Conservation (phyloP, 2,329 filamentous ascomycete species). For the Sporothrix sp. region DNA sequence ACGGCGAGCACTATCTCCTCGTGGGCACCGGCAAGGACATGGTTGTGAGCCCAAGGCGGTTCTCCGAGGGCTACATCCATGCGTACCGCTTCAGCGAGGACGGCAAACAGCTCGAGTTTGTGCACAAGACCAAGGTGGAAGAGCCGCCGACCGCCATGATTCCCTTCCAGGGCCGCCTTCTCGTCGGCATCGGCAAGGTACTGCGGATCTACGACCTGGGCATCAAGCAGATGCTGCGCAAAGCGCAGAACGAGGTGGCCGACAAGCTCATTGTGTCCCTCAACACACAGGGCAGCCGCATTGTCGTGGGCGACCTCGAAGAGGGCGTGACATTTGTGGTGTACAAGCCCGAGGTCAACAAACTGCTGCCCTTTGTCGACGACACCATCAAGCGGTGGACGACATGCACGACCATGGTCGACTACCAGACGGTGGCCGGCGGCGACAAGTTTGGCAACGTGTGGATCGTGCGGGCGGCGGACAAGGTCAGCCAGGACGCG, state of each 20-base stretch:
- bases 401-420: constrained; percentile 83
- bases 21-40: constrained; percentile 93
- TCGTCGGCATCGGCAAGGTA: constrained; percentile 75
- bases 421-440: constrained; percentile 91
- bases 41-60: constrained; percentile 65
- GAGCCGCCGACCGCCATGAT: constrained; percentile 82
- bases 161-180: constrained; percentile 82
- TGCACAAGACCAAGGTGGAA: constrained; percentile 91
- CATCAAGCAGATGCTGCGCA: constrained; percentile 83
- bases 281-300: constrained; percentile 81
- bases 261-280: constrained; percentile 80
- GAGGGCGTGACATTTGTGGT: constrained; percentile 88
- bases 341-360: constrained; percentile 87
- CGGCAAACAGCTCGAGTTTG: constrained; percentile 82
- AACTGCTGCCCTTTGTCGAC: constrained; percentile 85
- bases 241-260: constrained; percentile 71
- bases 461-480: constrained; percentile 80
- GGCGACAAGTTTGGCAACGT: constrained; percentile 98
- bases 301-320: constrained; percentile 85
- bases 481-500: constrained; percentile 76
- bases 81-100: constrained; percentile 84
- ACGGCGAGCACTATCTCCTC: constrained; percentile 82
- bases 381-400: constrained; percentile 87
- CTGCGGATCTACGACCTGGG: constrained; percentile 88
- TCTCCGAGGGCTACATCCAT: constrained; percentile 73